Evolutionary conservation across 2,329 filamentous ascomycete species (phyloP).

Genomic region (Coleophoma cylindrospora): DNA sequence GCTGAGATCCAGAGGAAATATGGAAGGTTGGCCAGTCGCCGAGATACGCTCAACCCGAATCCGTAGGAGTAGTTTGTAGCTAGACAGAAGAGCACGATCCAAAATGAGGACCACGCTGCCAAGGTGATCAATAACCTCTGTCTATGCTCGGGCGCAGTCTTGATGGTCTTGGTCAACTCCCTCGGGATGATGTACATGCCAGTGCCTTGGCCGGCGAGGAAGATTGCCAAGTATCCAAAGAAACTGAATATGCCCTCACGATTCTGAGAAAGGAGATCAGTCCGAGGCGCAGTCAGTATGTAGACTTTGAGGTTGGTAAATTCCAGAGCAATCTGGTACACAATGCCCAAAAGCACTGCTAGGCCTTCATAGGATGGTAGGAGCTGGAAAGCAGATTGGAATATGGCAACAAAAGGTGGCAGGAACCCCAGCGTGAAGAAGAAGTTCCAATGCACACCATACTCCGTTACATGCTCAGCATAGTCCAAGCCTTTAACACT

Average conservation of each 20-base stretch:
- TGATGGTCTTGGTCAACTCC: constrained; percentile 36
- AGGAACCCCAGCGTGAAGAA: constrained; percentile 93
- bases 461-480: constrained; percentile 94
- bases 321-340: constrained; percentile 74
- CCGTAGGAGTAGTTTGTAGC: constrained; percentile 66
- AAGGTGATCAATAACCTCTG: constrained; percentile 59
- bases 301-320: constrained; percentile 74
- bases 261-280: constrained; percentile 79
- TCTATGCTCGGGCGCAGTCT: constrained; percentile 41
- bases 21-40: constrained; percentile 85
- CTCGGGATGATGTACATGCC: constrained; percentile 75
- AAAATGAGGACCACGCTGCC: constrained; percentile 58
- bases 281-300: constrained; percentile 76
- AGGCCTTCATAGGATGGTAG: constrained; percentile 75
- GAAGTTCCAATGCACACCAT: constrained; percentile 99
- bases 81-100: constrained; percentile 66
- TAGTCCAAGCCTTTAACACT: constrained; percentile 95
- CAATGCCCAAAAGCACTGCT: constrained; percentile 60
- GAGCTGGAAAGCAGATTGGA: constrained; percentile 65
- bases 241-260: constrained; percentile 96
- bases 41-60: constrained; percentile 71
- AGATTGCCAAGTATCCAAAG: constrained; percentile 89
- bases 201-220: constrained; percentile 79
- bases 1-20: constrained; percentile 92
- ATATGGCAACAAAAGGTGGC: constrained; percentile 81